Conservation (phyloP, 2,329 filamentous ascomycete species). For the Whalleya microplaca region DNA sequence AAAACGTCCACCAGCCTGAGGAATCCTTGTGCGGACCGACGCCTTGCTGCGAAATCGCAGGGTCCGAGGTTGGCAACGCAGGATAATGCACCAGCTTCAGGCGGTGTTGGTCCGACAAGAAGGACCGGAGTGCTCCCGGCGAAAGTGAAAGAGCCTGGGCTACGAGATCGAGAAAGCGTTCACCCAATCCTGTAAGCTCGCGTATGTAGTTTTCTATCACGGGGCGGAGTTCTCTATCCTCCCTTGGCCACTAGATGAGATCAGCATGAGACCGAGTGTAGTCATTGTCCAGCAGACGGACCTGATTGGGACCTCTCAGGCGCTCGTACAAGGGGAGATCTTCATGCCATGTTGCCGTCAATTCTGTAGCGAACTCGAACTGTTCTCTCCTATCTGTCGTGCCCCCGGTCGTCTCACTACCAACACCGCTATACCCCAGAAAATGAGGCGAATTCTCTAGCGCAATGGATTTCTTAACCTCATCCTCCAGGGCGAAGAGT, state of each 20-base stretch:
- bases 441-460: conserved; percentile 62
- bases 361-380: conserved; percentile 62
- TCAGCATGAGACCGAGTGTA: neutral
- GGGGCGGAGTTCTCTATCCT: conserved; percentile 39
- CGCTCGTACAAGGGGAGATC: conserved; percentile 45
- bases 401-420: conserved; percentile 59
- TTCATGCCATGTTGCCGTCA: conserved; percentile 42
- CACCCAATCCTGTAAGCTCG: conserved; percentile 53
- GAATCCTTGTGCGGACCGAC: conserved; percentile 67
- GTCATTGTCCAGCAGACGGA: conserved; percentile 25
- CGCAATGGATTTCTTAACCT: conserved; percentile 45
- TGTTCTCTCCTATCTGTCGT: conserved; percentile 58
- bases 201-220: conserved; percentile 53
- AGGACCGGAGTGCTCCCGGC: conserved; percentile 52
- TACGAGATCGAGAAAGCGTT: conserved; percentile 59
- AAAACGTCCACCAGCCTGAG: conserved; percentile 67
- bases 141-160: conserved; percentile 58
- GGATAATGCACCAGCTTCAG: conserved; percentile 63
- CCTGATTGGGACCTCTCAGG: conserved; percentile 54
- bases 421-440: conserved; percentile 60
- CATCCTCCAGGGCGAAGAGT: conserved; percentile 46
- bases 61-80: conserved; percentile 13
- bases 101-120: conserved; percentile 60
- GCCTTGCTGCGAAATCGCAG: conserved; percentile 47
- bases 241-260: conserved; percentile 45